Evolutionary conservation across 768 basidiomycete species (phyloP).

Genomic region (Lactifluus echinatus): DNA sequence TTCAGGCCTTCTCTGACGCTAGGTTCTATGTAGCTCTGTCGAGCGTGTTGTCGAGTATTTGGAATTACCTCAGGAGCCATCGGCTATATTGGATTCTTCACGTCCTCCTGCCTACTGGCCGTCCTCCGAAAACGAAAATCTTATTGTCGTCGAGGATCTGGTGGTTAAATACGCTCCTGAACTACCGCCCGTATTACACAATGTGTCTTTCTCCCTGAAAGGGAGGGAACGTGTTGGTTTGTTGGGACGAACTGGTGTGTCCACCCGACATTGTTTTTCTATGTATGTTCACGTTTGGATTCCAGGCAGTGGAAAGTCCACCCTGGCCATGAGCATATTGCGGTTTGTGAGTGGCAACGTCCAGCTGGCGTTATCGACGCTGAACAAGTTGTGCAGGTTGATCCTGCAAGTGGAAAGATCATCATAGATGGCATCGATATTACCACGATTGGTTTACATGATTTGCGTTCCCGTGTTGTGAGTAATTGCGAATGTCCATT

Average conservation of each 20-base stretch:
- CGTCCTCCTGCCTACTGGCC: slow-evolving; percentile 93
- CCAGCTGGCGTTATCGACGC: not conserved
- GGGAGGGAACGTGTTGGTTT: slow-evolving; percentile 71
- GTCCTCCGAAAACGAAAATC: slow-evolving; percentile 49
- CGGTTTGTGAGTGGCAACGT: slow-evolving; percentile 50
- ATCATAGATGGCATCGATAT: slow-evolving; percentile 86
- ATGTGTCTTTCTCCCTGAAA: slow-evolving; percentile 63
- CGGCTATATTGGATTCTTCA: slow-evolving; percentile 59
- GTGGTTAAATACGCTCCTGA: slow-evolving; percentile 79
- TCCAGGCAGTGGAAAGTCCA: slow-evolving; percentile 69
- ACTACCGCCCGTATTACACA: slow-evolving; percentile 69
- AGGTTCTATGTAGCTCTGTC: slow-evolving; percentile 48
- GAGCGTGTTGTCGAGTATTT: slow-evolving; percentile 91
- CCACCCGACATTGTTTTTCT: not conserved
- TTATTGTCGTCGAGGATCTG: slow-evolving; percentile 67
- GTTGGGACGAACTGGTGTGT: slow-evolving; percentile 63
- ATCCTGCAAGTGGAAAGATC: slow-evolving; percentile 68
- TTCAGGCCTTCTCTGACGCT: slow-evolving; percentile 10
- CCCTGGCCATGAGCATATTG: slow-evolving; percentile 77
- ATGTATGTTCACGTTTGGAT: not conserved
- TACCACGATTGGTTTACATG: slow-evolving; percentile 74
- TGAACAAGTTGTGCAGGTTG: slow-evolving; percentile 38
- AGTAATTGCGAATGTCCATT: slow-evolving; percentile 23
- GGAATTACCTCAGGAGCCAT: slow-evolving; percentile 80
- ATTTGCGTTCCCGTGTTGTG: slow-evolving; percentile 68